A percentile compares a stretch with the other conserved stretches of the same genome.
Evolutionary conservation across 441 rosid genomes (phyloP).

Genomic region (Melastoma candidum): DNA sequence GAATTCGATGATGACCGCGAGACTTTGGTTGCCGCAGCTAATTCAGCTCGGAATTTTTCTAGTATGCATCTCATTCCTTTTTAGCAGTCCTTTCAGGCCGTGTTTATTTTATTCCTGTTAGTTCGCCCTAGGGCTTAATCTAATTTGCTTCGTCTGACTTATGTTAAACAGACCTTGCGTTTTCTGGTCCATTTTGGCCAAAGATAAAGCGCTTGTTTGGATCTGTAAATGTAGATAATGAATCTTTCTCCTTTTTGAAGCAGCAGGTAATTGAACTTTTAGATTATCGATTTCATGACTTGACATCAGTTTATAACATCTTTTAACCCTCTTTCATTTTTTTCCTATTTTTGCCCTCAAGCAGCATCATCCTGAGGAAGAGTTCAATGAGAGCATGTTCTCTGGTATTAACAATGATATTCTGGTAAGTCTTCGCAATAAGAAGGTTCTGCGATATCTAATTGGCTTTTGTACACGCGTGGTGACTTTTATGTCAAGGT

Average conservation of each 20-base stretch:
- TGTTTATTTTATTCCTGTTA: not conserved
- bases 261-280: conserved; percentile 3
- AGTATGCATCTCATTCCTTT: not conserved
- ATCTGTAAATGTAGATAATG: conserved; percentile 4
- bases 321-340: no score
- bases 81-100: not conserved
- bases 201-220: conserved; percentile 3
- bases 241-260: conserved; percentile 4
- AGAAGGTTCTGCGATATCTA: not conserved
- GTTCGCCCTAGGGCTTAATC: not conserved
- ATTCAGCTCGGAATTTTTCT: conserved; percentile 4
- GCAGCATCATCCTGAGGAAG: conserved; percentile 3
- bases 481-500: no score
- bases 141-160: not conserved
- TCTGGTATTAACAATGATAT: not conserved
- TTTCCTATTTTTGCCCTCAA: not conserved
- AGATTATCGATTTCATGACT: not conserved
- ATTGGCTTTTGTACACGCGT: no score
- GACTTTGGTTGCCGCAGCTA: conserved; percentile 6
- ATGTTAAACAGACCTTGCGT: not conserved
- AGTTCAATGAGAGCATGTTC: conserved; percentile 7
- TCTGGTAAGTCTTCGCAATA: conserved; percentile 1
- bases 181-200: conserved; percentile 4
- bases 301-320: not conserved
- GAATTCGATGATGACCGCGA: conserved; percentile 3